A percentile compares a stretch with the other conserved stretches of the same genome.
Conservation (phyloP, 2,329 filamentous ascomycete species). For the Sarocladium brachiariae region DNA sequence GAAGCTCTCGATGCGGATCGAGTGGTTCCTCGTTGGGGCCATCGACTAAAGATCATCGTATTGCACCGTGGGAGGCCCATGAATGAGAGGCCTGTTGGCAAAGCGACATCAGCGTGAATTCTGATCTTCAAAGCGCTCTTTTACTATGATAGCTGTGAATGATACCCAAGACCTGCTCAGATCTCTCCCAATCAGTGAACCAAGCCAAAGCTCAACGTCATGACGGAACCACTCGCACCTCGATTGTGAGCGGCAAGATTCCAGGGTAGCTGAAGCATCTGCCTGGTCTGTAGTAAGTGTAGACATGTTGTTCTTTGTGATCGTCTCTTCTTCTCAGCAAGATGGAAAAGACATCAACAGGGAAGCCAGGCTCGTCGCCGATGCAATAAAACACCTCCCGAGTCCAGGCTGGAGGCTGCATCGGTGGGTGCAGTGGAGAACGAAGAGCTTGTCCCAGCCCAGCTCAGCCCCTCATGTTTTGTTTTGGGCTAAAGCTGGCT, state of each 20-base stretch:
- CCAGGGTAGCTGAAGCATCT: too few relatives aligned
- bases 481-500: not conserved
- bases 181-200: too few relatives aligned
- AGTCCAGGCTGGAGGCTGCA: not conserved
- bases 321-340: too few relatives aligned
- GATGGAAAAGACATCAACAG: not conserved
- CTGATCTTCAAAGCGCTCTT: not conserved
- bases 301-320: too few relatives aligned
- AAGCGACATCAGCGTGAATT: not conserved
- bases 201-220: not conserved
- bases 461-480: too few relatives aligned
- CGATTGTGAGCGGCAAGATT: too few relatives aligned
- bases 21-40: conserved; percentile 3
- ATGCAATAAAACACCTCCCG: not conserved
- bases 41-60: not conserved
- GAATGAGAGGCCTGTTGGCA: not conserved
- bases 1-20: conserved; percentile 1
- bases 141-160: not conserved
- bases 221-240: too few relatives aligned
- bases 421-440: not conserved
- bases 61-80: conserved; percentile 7
- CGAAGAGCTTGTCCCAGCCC: not conserved
- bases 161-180: not conserved
- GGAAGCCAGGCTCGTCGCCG: too few relatives aligned
- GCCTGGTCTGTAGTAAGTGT: too few relatives aligned